phyloP scores from a whole-genome alignment of 108 stramenopile species.

The Schizochytrium sp. region DNA sequence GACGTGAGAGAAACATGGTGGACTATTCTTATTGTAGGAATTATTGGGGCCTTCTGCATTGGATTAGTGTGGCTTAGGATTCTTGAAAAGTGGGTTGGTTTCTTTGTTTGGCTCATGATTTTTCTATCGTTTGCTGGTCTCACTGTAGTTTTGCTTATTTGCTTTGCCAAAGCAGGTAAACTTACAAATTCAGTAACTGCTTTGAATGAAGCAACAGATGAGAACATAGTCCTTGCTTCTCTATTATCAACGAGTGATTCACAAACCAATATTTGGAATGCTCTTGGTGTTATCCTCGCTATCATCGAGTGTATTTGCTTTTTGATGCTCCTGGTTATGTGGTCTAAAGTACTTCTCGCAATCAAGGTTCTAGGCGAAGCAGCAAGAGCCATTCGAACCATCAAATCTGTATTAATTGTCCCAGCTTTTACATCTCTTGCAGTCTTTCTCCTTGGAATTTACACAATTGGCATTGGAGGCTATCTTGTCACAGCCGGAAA shows the following conservation, averaged over 20 bases:
- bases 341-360: not conserved
- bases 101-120: conserved; percentile 33
- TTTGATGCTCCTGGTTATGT: conserved; percentile 8
- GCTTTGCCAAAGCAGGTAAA: conserved; percentile 55
- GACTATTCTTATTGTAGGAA: conserved; percentile 46
- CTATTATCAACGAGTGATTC: not conserved
- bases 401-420: not conserved
- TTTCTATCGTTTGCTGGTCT: conserved; percentile 20
- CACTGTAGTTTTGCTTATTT: not conserved
- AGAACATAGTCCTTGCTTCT: not conserved
- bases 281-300: not conserved
- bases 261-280: not conserved
- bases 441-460: not conserved
- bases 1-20: conserved; percentile 21
- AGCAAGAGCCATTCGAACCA: not conserved
- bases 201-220: not conserved
- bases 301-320: conserved; percentile 29
- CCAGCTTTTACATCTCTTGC: not conserved
- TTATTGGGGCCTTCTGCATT: not conserved
- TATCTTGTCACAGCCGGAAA: conserved; percentile 28
- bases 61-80: not conserved
- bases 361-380: not conserved
- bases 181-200: not conserved
- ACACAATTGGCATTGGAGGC: conserved; percentile 11
- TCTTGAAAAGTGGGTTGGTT: not conserved